Base-by-base conservation (phyloP, 1,139 yeast species). In the Diutina ranongensis region DNA sequence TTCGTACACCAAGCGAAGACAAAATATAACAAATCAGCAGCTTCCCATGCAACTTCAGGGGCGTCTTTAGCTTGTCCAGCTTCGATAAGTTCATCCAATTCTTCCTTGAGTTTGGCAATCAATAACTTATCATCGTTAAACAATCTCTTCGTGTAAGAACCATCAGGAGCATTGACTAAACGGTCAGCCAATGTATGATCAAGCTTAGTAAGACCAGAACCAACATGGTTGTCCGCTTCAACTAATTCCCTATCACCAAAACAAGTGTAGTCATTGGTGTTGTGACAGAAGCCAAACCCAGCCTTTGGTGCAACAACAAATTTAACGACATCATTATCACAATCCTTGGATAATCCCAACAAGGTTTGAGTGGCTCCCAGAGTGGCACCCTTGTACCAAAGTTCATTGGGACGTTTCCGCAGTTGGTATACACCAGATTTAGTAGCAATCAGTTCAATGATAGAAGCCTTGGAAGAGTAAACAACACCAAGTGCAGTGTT, bases 311-410 rank as follows among this genome's bases (percentile, higher is more conserved):
- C 82, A 33, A 92, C 98, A 25, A 82, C 74, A 58, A 88, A 86
- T 64, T 84, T 83, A 55, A 92, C 67, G 50, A 94, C 86, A 60
- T 92, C 98, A 44, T 84, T 79, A 63, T 92, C 99, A 62, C 99
- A 92, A 63, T 94, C 99, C 52, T 77, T 65, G 46, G 78, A 82
- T 48, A 92, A 61, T 41, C 71, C 65, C 25, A 83, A 55, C 46
- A 92, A 71, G 53, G 71, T 71, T 64, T 92, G 98, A 1, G 95
- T 86, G 45, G 95, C 95, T 10, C 98, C 98, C 32, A 95, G 83
- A 4, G 96, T 85, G 49, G 84, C 84, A 35, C 98, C 99, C 63
- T 92, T 92, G 63, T 83, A 85, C 98, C 99, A 92, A 49, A 92
- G 72, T 49, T 69, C 75, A 21, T 94, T 87, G 50, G 83, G 81